Conservation (phyloP, 1,284 basidiomycete species). For the Ustilago vetiveriae region DNA sequence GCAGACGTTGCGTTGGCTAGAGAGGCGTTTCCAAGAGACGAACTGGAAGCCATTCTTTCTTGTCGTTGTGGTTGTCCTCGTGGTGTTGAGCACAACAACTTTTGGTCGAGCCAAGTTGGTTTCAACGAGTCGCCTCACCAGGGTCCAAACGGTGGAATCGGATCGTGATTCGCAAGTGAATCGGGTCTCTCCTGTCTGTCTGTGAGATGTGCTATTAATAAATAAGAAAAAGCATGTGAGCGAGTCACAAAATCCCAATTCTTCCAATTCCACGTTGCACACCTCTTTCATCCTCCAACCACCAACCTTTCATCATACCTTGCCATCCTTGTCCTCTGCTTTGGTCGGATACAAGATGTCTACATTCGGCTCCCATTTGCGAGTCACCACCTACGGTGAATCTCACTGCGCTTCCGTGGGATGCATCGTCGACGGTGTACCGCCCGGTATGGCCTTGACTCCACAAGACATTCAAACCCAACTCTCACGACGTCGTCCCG, state of each 20-base stretch:
- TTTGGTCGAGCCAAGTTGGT: no score
- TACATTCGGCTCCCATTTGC: slow-evolving; percentile 87
- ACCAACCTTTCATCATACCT: neutral
- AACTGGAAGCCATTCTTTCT: slow-evolving; percentile 28
- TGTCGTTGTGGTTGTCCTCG: neutral
- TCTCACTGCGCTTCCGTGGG: slow-evolving; percentile 97
- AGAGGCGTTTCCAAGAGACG: slow-evolving; percentile 30
- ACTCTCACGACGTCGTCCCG: slow-evolving; percentile 88
- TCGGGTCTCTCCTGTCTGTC: no score
- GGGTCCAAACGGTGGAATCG: no score
- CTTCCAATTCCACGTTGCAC: no score
- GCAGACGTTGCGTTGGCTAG: slow-evolving; percentile 22
- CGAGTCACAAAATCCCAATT: no score
- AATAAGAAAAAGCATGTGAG: no score
- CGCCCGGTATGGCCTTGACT: slow-evolving; percentile 85
- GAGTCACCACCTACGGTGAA: slow-evolving; percentile 97
- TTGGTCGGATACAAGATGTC: slow-evolving; percentile 75
- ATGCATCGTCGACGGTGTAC: slow-evolving; percentile 95
- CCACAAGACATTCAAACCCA: slow-evolving; percentile 89
- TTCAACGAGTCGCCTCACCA: no score
- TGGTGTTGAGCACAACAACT: neutral
- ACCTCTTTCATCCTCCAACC: no score
- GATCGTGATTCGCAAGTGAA: no score
- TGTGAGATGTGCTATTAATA: no score
- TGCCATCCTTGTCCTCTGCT: neutral